Evolutionary conservation across 495 filamentous ascomycete species (phyloP).

Genomic region (Hyaloscypha hepaticicola): DNA sequence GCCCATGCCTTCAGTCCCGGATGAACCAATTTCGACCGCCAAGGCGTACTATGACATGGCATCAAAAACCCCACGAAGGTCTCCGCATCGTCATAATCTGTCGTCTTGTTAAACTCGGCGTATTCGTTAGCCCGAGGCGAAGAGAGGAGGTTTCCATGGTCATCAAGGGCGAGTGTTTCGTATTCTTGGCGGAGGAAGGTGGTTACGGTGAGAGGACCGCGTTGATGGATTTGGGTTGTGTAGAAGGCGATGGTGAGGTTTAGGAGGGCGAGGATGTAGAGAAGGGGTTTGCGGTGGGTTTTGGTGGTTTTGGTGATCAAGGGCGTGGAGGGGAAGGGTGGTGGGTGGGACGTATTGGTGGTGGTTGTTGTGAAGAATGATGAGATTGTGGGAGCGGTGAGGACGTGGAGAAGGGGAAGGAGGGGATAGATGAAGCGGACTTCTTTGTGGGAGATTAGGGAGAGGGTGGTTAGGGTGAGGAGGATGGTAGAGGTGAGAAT

Average conservation of each 20-base stretch:
- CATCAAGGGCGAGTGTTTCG: conserved; percentile 37
- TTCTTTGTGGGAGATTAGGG: conserved; percentile 91
- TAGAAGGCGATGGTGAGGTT: conserved; percentile 76
- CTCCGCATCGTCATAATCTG: conserved; percentile 36
- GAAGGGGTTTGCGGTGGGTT: conserved; percentile 49
- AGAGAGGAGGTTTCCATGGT: conserved; percentile 20
- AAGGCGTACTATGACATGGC: conserved; percentile 97
- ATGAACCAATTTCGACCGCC: conserved; percentile 82
- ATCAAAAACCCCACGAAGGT: conserved; percentile 88
- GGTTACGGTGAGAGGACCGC: conserved; percentile 70
- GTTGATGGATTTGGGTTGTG: conserved; percentile 72
- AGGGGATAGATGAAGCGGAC: conserved; percentile 96
- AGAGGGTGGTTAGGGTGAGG: conserved; percentile 62
- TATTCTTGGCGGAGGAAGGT: conserved; percentile 72
- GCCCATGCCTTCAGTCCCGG: conserved; percentile 79
- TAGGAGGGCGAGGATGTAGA: conserved; percentile 57
- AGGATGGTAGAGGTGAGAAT: conserved; percentile 63
- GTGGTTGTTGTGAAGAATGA: conserved; percentile 56
- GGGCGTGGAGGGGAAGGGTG: conserved; percentile 23
- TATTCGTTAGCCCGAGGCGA: conserved; percentile 18
- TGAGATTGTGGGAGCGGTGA: conserved; percentile 66
- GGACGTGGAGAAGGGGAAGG: conserved; percentile 78
- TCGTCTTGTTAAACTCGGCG: conserved; percentile 9
- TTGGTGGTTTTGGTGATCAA: conserved; percentile 24
- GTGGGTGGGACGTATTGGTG: conserved; percentile 13